Base-by-base conservation (phyloP, 805 yeast species). In the Candida lessepsii region DNA sequence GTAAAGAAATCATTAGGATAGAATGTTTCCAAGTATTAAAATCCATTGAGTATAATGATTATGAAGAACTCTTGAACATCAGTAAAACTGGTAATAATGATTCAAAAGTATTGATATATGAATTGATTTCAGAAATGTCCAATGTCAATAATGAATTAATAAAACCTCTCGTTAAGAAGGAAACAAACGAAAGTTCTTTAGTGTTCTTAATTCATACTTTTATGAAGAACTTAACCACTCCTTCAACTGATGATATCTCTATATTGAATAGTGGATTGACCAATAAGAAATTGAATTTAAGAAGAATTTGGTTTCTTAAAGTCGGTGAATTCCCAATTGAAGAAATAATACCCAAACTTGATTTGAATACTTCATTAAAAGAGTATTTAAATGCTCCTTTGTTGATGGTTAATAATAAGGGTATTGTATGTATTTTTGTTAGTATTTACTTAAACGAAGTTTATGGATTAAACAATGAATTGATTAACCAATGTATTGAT, bases 161-260 rank as follows among this genome's bases (percentile, higher is more conserved):
- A 25, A 47, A 71, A 1, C 70, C 83, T 2, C 61, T 80, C n/a
- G 66, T 83, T 3, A 39, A 75, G 0, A 89, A 86, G 50, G 98
- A 91, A 52, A 76, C 80, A 33, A 86, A 88, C 50, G 98, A 91
- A 53, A 13, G 47, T 1, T 77, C 86, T 0, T 65, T 89, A 28
- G 43, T 63, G 2, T 63, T 68, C 3, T 64, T 80, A 42, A 64
- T 83, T 5, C 57, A 61, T 7, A 73, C 83, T 0, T 71, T 79
- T 39, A 68, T 80, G 28, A 45, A 48, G 1, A 80, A 77, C 46
- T 15, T 39, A 7, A 13, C 3, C 2, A 15, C 24, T 2, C 40
- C 53, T 1, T 47, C 46, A 3, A 52, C 51, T 2, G 41, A 39
- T 4, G 46, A 44, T n/a, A 47, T 45, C 21, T 37, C 40, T 14